Conservation (phyloP, 2,329 filamentous ascomycete genomes). For the Aphanoascus verrucosus region DNA sequence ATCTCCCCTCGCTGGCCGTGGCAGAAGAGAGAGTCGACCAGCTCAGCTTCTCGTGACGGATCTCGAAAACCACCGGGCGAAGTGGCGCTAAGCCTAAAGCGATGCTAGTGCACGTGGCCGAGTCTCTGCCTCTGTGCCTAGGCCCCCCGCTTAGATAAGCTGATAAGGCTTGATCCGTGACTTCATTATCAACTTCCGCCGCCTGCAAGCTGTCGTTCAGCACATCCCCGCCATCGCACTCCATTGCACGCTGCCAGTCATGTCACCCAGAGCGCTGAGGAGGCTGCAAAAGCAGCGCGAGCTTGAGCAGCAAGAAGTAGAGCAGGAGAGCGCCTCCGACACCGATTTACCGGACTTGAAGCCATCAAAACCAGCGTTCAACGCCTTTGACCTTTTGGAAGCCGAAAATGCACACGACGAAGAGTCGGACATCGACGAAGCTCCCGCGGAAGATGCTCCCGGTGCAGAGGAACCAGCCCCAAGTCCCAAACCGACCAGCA, state of each 20-base stretch:
- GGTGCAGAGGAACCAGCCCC: not conserved
- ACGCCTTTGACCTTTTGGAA: constrained; percentile 45
- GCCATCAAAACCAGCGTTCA: constrained; percentile 36
- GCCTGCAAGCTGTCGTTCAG: not conserved
- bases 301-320: constrained; percentile 36
- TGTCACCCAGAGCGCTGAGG: constrained; percentile 57
- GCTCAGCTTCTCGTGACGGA: not conserved
- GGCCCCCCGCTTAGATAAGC: not conserved
- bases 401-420: constrained; percentile 27
- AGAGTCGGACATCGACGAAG: constrained; percentile 22
- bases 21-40: too few relatives aligned
- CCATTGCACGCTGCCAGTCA: constrained; percentile 24
- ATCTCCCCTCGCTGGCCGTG: not conserved
- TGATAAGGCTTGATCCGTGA: not conserved
- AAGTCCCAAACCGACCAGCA: constrained; percentile 11
- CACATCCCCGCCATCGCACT: not conserved
- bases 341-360: constrained; percentile 33
- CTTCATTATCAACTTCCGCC: not conserved
- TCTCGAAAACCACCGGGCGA: not conserved
- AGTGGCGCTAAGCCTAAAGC: constrained; percentile 5
- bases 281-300: constrained; percentile 54
- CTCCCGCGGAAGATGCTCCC: constrained; percentile 10
- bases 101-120: not conserved
- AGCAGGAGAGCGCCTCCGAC: constrained; percentile 31
- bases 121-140: too few relatives aligned